phyloP scores from a whole-genome alignment of 495 filamentous ascomycete species.

The Lepidopterella palustris region DNA sequence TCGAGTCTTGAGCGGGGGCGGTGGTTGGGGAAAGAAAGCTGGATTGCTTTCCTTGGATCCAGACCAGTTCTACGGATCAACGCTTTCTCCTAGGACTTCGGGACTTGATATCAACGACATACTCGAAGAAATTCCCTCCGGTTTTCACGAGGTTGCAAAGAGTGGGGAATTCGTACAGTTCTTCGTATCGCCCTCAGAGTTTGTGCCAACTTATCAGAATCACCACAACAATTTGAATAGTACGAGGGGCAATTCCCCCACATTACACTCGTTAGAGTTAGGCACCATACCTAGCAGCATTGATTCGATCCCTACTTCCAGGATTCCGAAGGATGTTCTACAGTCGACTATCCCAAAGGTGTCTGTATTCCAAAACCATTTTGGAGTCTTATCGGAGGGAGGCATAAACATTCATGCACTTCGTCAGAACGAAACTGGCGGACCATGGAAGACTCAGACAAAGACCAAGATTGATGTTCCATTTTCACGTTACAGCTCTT shows the following conservation, averaged over 20 bases:
- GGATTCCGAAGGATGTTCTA: slow-evolving; percentile 2
- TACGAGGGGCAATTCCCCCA: neutral
- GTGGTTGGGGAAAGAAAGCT: slow-evolving; percentile 83
- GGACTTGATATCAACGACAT: neutral
- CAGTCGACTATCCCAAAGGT: neutral
- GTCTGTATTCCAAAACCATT: slow-evolving; percentile 10
- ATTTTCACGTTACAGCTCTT: slow-evolving; percentile 15
- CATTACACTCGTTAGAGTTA: neutral
- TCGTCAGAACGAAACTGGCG: neutral
- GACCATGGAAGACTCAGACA: neutral
- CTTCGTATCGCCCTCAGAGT: slow-evolving; percentile 7
- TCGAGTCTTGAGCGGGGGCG: slow-evolving; percentile 66
- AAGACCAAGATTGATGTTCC: slow-evolving; percentile 22
- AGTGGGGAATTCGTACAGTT: slow-evolving; percentile 28
- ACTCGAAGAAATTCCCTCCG: slow-evolving; percentile 14
- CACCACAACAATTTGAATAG: neutral
- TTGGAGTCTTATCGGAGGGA: slow-evolving; percentile 23
- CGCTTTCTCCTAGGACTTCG: neutral
- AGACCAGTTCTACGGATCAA: slow-evolving; percentile 37
- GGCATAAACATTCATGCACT: slow-evolving; percentile 11
- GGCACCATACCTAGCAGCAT: slow-evolving; percentile 21
- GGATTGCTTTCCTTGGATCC: slow-evolving; percentile 80
- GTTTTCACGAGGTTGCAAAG: slow-evolving; percentile 20
- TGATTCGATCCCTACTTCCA: slow-evolving; percentile 4
- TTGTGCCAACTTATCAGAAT: neutral